Percentiles rank a stretch among this genome's conserved stretches.
phyloP scores from a whole-genome alignment of 176 grass and related monocot genomes.

The Typha latifolia region DNA sequence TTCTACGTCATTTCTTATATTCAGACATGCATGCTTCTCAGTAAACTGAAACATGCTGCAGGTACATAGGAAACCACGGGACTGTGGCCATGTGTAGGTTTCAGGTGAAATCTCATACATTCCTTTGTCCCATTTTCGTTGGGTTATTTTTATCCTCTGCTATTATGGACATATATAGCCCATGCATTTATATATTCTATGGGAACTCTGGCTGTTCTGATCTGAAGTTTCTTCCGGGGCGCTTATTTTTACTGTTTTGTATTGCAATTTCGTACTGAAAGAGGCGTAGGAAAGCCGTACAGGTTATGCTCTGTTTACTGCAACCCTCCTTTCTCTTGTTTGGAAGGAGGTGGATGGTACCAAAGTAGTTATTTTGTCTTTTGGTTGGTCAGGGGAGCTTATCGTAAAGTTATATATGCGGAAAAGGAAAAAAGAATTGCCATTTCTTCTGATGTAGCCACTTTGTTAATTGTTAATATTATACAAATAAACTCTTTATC shows the following conservation, averaged over 20 bases:
- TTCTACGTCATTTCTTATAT: constrained; percentile 20
- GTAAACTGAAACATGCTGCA: constrained; percentile 28
- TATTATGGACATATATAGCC: constrained; percentile 16
- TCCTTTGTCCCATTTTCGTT: constrained; percentile 10
- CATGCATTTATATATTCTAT: constrained; percentile 41
- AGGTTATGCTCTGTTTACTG: constrained; percentile 20
- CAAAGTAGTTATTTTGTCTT: constrained; percentile 13
- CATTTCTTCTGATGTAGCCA: too few species aligned
- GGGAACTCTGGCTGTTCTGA: constrained; percentile 38
- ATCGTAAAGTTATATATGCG: too few species aligned
- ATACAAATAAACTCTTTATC: too few species aligned
- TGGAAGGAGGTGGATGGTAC: constrained; percentile 29
- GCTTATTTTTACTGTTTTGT: constrained; percentile 37
- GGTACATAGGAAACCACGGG: constrained; percentile 26
- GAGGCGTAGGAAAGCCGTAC: constrained; percentile 32
- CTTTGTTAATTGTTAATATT: too few species aligned
- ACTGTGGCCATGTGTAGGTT: constrained; percentile 43
- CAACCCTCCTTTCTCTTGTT: constrained; percentile 38
- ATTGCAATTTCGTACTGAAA: constrained; percentile 15
- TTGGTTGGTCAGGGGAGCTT: neutral
- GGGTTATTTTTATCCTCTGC: constrained; percentile 43
- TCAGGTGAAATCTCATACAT: constrained; percentile 35
- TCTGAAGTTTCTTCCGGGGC: constrained; percentile 29
- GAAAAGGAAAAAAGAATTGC: too few species aligned
- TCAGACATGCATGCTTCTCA: constrained; percentile 18